phyloP scores from a whole-genome alignment of 148 eudicot genomes.

The Rheum nobile region DNA sequence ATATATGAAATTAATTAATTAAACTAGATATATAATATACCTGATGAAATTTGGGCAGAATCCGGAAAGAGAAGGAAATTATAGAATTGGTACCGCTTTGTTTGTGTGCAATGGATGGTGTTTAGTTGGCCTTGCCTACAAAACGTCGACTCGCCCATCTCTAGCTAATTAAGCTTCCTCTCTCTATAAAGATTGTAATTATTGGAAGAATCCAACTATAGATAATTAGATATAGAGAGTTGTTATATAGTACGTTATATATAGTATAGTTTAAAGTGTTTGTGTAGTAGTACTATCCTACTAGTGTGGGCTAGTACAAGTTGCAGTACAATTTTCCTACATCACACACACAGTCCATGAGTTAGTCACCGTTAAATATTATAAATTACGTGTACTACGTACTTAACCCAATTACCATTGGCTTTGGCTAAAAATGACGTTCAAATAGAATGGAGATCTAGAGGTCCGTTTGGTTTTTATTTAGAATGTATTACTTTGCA shows the following conservation, averaged over 20 bases:
- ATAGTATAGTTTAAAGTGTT: no score
- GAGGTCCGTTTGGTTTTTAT: no score
- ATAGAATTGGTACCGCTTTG: neutral
- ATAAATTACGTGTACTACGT: neutral
- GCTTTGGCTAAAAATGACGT: neutral
- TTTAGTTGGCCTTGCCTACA: neutral
- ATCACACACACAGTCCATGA: neutral
- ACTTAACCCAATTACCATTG: neutral
- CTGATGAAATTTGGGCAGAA: neutral
- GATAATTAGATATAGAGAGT: neutral
- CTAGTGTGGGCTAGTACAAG: neutral
- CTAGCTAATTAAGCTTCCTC: neutral
- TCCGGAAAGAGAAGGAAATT: neutral
- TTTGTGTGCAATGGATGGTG: neutral
- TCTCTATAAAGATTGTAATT: neutral
- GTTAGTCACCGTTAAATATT: neutral
- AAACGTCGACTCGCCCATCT: neutral
- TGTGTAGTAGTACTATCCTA: neutral
- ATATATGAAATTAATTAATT: no score
- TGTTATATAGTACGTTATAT: no score
- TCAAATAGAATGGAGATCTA: neutral
- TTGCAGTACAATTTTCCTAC: neutral
- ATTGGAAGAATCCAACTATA: neutral
- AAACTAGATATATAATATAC: neutral
- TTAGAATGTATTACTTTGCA: no score